These are phyloP conservation scores for Apiotrichum montevideense DNA, from an alignment of 1,284 basidiomycete species.

Conservation along the genomic window DNA sequence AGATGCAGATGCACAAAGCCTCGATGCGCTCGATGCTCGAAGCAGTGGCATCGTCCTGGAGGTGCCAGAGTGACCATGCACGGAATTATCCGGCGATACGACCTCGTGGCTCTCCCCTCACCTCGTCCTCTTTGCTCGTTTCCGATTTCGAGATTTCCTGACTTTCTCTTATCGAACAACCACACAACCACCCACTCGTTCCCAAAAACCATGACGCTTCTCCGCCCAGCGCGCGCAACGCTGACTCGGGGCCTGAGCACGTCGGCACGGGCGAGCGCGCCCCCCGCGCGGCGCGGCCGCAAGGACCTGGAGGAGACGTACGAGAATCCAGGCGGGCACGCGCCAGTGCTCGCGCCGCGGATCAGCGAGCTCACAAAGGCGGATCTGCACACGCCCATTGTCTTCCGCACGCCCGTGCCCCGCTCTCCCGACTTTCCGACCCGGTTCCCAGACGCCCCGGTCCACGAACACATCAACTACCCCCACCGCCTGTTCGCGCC, in stretches of 20 bases:
- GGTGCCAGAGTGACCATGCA: neutral
- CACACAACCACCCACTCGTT: neutral
- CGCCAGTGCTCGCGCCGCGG: neutral
- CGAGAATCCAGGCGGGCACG: too few species aligned
- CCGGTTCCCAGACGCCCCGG: conserved; percentile 16
- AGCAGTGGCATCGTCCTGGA: neutral
- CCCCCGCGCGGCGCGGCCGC: neutral
- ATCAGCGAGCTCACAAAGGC: neutral
- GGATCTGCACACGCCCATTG: conserved; percentile 6
- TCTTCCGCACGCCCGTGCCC: conserved; percentile 15
- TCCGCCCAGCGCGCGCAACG: conserved; percentile 2
- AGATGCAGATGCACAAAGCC: too few species aligned
- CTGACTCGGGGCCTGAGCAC: neutral
- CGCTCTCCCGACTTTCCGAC: conserved; percentile 21
- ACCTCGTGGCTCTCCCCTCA: neutral
- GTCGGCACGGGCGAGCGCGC: neutral
- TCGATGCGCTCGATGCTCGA: too few species aligned
- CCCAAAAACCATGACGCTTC: conserved; percentile 7
- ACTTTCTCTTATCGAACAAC: neutral
- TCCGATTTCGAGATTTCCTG: conserved; percentile 6
- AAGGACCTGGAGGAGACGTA: neutral
- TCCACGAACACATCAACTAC: conserved; percentile 36
- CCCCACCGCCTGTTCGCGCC: conserved; percentile 23
- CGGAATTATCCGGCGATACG: conserved; percentile 2
- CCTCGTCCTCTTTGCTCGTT: neutral